phyloP scores from a whole-genome alignment of 2,329 filamentous ascomycete genomes.

The Aspergillus amoenus region DNA sequence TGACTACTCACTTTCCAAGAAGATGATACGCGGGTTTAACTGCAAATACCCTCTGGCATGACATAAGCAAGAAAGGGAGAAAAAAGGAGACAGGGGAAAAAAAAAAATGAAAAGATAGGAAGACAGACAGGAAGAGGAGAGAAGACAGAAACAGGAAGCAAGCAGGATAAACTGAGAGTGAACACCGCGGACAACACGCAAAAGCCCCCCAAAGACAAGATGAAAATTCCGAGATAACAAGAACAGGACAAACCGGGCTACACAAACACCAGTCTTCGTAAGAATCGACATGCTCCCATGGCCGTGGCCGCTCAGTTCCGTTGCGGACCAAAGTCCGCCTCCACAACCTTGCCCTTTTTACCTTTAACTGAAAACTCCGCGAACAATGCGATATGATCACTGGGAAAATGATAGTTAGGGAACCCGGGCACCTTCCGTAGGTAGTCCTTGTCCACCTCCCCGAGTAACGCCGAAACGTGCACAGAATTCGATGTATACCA shows the following conservation, averaged over 20 bases:
- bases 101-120: constrained; percentile 2
- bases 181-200: constrained; percentile 29
- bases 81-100: background rate
- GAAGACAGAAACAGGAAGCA: constrained; percentile 17
- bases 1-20: constrained; percentile 30
- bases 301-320: constrained; percentile 32
- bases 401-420: constrained; percentile 91
- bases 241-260: constrained; percentile 33
- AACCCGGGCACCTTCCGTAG: constrained; percentile 86
- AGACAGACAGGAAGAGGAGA: constrained; percentile 24
- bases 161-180: constrained; percentile 14
- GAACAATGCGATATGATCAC: constrained; percentile 87
- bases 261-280: constrained; percentile 40
- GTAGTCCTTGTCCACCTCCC: constrained; percentile 81
- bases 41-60: background rate
- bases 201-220: constrained; percentile 26
- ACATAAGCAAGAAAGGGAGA: background rate
- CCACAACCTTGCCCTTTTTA: constrained; percentile 72
- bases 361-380: constrained; percentile 87
- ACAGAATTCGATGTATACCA: constrained; percentile 94
- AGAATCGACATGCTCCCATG: constrained; percentile 36
- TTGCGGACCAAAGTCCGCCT: constrained; percentile 61
- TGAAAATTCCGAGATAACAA: constrained; percentile 38
- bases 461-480: constrained; percentile 78
- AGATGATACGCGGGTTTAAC: constrained; percentile 20